Conservation (phyloP, 169 alveolate species). For the Plasmodium chabaudi region DNA sequence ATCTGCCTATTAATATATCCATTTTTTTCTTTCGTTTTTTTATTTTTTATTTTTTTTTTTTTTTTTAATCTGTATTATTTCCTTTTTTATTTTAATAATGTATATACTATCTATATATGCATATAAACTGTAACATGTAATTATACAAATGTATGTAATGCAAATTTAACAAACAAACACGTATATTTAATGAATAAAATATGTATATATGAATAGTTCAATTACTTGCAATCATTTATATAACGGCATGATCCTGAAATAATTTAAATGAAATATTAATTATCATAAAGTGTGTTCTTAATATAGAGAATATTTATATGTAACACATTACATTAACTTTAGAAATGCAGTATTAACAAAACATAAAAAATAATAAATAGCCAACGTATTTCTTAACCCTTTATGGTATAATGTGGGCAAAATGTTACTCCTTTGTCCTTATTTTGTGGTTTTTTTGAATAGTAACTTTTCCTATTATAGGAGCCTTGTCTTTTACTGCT, state of each 20-base stretch:
- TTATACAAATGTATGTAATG: background rate
- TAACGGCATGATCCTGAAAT: conserved; percentile 76
- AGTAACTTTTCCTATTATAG: conserved; percentile 34
- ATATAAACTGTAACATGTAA: conserved; percentile 2
- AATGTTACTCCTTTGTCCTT: conserved; percentile 67
- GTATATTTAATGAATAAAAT: background rate
- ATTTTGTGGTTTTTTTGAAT: conserved; percentile 27
- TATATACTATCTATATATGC: background rate
- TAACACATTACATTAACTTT: background rate
- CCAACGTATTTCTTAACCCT: conserved; percentile 55
- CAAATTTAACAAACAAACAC: background rate
- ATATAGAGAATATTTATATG: background rate
- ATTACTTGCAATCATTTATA: conserved; percentile 75
- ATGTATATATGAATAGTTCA: background rate
- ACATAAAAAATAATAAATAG: background rate
- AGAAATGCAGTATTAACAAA: background rate
- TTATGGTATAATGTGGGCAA: conserved; percentile 73
- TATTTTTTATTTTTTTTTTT: background rate
- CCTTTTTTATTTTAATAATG: background rate
- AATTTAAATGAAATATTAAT: conserved; percentile 4
- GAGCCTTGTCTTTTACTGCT: conserved; percentile 33
- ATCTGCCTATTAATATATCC: background rate
- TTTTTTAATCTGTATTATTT: background rate
- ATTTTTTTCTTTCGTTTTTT: background rate
- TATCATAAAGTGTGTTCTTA: conserved; percentile 4